Conservation (phyloP, 2,329 filamentous ascomycete genomes). For the Fusarium subglutinans region DNA sequence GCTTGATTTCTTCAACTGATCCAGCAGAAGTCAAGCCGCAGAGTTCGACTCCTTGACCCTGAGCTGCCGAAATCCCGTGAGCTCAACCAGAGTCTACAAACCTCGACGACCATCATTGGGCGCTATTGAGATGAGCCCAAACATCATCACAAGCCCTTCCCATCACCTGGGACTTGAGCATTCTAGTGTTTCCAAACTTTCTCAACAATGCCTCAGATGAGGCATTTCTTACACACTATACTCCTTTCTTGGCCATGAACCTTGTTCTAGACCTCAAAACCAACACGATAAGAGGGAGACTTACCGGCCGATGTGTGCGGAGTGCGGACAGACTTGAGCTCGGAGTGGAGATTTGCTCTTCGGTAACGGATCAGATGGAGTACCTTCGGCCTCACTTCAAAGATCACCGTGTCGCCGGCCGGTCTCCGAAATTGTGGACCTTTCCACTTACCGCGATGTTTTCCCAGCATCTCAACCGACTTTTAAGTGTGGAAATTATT, state of each 20-base stretch:
- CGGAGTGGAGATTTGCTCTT: constrained; percentile 22
- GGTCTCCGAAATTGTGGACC: constrained; percentile 11
- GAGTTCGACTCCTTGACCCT: not conserved
- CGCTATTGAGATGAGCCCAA: not conserved
- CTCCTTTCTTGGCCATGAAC: constrained; percentile 24
- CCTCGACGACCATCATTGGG: not conserved
- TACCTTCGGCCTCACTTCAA: constrained; percentile 9
- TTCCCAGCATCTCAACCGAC: constrained; percentile 1
- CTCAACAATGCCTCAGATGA: constrained; percentile 7
- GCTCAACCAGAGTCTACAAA: not conserved
- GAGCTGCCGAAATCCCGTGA: not conserved
- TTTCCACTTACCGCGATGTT: not conserved
- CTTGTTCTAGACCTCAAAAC: constrained; percentile 7
- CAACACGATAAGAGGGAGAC: constrained; percentile 4
- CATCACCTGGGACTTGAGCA: not conserved
- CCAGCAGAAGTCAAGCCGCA: not conserved
- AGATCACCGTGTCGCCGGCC: constrained; percentile 6
- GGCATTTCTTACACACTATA: constrained; percentile 21
- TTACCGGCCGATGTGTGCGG: constrained; percentile 11
- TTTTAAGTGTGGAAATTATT: constrained; percentile 27
- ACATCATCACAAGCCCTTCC: not conserved
- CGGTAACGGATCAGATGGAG: constrained; percentile 35
- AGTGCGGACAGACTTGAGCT: constrained; percentile 8
- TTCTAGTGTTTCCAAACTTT: not conserved
- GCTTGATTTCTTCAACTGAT: not conserved